Base-by-base conservation (phyloP, 495 filamentous ascomycete genomes). In the Hypoxylon cercidicola region DNA sequence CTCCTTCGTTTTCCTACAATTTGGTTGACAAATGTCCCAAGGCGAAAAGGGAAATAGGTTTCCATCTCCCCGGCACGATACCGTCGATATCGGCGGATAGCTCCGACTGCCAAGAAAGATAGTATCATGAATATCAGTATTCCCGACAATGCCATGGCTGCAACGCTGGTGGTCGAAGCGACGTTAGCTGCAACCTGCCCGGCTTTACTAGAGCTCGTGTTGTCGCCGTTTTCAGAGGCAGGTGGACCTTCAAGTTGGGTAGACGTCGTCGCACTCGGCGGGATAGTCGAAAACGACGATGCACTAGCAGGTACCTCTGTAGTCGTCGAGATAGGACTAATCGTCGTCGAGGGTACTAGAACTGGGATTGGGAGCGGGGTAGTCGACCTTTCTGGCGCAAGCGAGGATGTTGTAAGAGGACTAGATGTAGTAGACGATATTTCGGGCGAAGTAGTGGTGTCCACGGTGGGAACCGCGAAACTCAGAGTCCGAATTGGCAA, bases 61-160 rank as follows among this genome's bases (percentile, higher is more conserved):
- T 58, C 25, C 50, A 54, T 12, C 49, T 69, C n/a, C 18, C 63
- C 51, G 41, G 65, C 53, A n/a, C 75, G 54, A 25, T 67, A 67
- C 13, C 66, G 66, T 0, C 56, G 55, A 47, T 75, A 69, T 9
- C 74, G 66, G 11, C 68, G 68, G 9, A 78, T 41, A 0, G 65
- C 11, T 15, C 65, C 40, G 28, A 74, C 66, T 0, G 48, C 55
- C 0, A 70, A 15, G 13, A 70, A 64, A 45, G 70, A 68, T 0
- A 74, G 30, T 1, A 74, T 55, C 11, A 78, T 64, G 0, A 60
- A 60, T 10, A 72, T 70, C 0, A 76, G 64, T 20, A 78, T 57
- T 6, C 65, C 72, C 1, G 74, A 62, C 4, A 78, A 50, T 0
- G 75, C 69, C 30, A 75, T 73, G 20, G 78, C 63, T 7, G 68